Base-by-base conservation (phyloP, 2,329 filamentous ascomycete species). In the Colletotrichum sansevieriae region DNA sequence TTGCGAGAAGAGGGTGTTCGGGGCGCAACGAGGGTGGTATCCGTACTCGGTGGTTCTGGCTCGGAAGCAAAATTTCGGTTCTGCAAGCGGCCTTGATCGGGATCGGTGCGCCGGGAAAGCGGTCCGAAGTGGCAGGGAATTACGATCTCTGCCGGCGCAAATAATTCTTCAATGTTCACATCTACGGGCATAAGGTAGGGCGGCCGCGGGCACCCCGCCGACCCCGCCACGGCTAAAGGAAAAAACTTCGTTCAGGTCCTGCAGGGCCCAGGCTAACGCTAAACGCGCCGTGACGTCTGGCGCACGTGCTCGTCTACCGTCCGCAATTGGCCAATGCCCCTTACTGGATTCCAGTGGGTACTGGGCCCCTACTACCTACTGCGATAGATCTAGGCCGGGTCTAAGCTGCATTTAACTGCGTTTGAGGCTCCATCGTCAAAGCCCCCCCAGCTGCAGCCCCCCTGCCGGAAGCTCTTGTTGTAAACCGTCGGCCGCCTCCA, bases 301-400 rank as follows among this genome's bases (percentile, higher is more conserved):
- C 22, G 58, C 67, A 70, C 67, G 67, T 70, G 67, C 67, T 39
- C 37, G 25, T 63, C 43, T 25, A 18, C 54, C 39, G 57, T 33
- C 63, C 37, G 7, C 57, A 44, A 70, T 70, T 70, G 67, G 67
- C 47, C 67, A 70, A 70, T 70, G 57, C 51, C 44, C 63, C 63
- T 39, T 62, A 43, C 47, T 67, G 63, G 52, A 41, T 52, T 63
- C 35, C 39, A 52, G 67, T 29, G 57, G 54, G 22, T n/a, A 67
- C 63, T 41, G 54, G 57, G 43, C 44, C 63, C 57, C 37, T 18
- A 56, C 51, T 12, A 12, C 55, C 62, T 51, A n/a, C n/a, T n/a
- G n/a, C n/a, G n/a, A n/a, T n/a, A 41, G 55, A 68, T 47, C 62
- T 29, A 29, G 60, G 55, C 61, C 41, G 18, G 29, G 65, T 43